Evolutionary conservation across 495 filamentous ascomycete genomes (phyloP), one percentile per base, ranked within the genome.

Genomic region (Penicillium robsamsonii): DNA sequence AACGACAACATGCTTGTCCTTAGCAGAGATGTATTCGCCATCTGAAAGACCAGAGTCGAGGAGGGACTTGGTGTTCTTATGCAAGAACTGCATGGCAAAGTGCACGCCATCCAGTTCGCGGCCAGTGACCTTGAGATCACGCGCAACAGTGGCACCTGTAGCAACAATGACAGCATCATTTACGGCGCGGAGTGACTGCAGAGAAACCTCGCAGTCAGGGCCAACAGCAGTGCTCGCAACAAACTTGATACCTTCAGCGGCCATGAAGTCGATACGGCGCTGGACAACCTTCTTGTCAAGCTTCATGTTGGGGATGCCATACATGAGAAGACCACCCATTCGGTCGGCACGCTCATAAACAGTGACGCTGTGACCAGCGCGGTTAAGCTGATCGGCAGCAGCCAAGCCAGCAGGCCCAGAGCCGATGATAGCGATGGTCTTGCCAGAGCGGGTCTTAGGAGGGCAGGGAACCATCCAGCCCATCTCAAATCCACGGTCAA

Each of bases 221-320:
- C 93, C 94, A 61, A 99, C 80, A 27, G 86, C 71, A 43, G 87
- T 82, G 60, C 85, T 82, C 27, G 91, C 88, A 64, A 88, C 84
- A 70, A 96, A 97, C 51, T 84, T 79, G 68, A 97, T 74, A 33
- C 94, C 95, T 74, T 99, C 94, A 11, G 85, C 85, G 50, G 88
- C 89, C 92, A 99, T 96, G 73, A 99, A 88, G 73, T 99, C 88
- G 20, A 94, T 91, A 66, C 94, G 89, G 47, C 94, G 89, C 80
- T 97, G 91, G 47, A 99, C 94, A 54, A 99, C 83, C 68, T 90
- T 91, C 83, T 99, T 99, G 82, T 99, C 94, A 29, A 99, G 87
- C 81, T 99, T 99, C 94, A 99, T 99, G 81, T 99, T 99, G 46
- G 94, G 94, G 58, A 99, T 99, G 61, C 94, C 94, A 69, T 99